Base-by-base conservation (phyloP, 2,329 filamentous ascomycete genomes). In the Tothia fuscella region DNA sequence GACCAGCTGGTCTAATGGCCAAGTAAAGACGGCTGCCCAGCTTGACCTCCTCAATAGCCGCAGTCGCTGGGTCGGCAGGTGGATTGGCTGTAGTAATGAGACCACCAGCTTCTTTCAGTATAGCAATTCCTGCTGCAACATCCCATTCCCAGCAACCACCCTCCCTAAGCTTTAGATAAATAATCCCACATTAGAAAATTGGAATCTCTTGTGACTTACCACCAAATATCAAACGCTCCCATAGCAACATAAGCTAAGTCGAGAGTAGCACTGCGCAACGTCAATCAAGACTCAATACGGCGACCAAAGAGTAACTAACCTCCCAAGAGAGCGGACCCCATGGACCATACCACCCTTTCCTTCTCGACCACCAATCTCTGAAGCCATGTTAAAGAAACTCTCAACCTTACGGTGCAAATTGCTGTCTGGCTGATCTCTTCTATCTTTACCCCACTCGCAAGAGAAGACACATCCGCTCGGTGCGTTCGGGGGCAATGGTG, bases 371-470 rank as follows among this genome's bases (percentile, higher is more conserved):
- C 71, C 71, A 6, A 74, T 53, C 56, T 87, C 82, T 0, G 74
- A 68, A 1, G 82, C 82, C 73, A 87, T 79, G 46, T 80, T 86
- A 3, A 83, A 53, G 53, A 87, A 87, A 46, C 76, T 85, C 50
- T 83, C 76, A 2, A 85, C 68, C 59, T 87, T 87, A 29, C 78
- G 67, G 42, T 74, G 63, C 63, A 87, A 58, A 57, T 86, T 87
- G 0, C 81, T 78, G 26, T 76, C 78, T 0, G 70, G 68, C 0
- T 55, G 59, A 55, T 86, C 82, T 43, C 75, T 66, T 14, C 82
- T 67, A 51, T 87, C 82, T 57, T 87, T 87, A 0, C 82, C 82
- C 82, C 82, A 87, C 54, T 87, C 82, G 51, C 80, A 86, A 0
- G 75, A 72, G 51, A 87, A 82, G 7, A 83, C 69, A 51, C 82